Conservation (phyloP, 2,329 filamentous ascomycete genomes). For the Aspergillus sp. region DNA sequence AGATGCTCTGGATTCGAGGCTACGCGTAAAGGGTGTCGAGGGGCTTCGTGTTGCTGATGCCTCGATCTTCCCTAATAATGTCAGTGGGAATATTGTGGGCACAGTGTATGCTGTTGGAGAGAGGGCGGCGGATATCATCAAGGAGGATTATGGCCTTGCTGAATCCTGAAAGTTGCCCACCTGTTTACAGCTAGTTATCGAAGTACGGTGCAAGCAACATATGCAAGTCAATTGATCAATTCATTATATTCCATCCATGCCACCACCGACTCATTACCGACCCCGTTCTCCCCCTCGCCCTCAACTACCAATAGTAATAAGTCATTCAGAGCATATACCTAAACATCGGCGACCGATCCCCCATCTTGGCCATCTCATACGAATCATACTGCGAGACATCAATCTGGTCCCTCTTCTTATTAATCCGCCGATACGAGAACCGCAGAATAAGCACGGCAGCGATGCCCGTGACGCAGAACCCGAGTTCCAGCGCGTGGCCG, state of each 20-base stretch:
- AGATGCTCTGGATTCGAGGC: slow-evolving; percentile 32
- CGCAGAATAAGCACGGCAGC: slow-evolving; percentile 50
- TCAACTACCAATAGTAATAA: neutral
- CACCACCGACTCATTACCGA: neutral
- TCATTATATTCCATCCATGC: neutral
- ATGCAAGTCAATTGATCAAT: no score
- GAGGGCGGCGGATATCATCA: slow-evolving; percentile 41
- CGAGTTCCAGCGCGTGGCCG: slow-evolving; percentile 57
- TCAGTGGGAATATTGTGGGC: slow-evolving; percentile 35
- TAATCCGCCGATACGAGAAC: slow-evolving; percentile 61
- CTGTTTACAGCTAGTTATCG: neutral
- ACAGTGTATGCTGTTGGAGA: slow-evolving; percentile 41
- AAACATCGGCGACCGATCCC: slow-evolving; percentile 67
- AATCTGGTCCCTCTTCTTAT: slow-evolving; percentile 59
- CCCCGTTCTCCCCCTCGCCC: neutral
- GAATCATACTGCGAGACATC: slow-evolving; percentile 49
- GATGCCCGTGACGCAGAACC: slow-evolving; percentile 54
- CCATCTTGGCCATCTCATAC: slow-evolving; percentile 59
- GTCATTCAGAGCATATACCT: slow-evolving; percentile 57
- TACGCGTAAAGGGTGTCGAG: slow-evolving; percentile 34
- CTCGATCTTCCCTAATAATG: slow-evolving; percentile 34
- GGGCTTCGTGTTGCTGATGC: slow-evolving; percentile 36
- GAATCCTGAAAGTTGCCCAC: neutral
- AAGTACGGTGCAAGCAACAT: no score
- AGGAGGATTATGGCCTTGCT: slow-evolving; percentile 28